A percentile compares a stretch with the other conserved stretches of the same genome.
These are phyloP conservation scores for Punctularia strigosozonata DNA, from an alignment of 768 basidiomycete species.

Conservation along the genomic window DNA sequence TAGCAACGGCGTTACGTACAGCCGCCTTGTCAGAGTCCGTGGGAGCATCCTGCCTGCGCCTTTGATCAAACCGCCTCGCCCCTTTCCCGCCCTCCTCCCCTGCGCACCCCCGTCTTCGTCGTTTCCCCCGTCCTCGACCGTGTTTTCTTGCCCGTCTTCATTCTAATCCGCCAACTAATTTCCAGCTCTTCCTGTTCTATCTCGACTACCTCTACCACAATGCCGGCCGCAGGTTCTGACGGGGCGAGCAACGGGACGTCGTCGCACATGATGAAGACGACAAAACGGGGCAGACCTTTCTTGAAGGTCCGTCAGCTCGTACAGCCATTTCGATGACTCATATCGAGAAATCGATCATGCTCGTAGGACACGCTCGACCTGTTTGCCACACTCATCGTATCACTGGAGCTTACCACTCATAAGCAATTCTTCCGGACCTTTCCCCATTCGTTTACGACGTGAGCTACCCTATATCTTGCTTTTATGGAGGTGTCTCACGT, in stretches of 20 bases:
- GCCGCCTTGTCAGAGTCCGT: too few species aligned
- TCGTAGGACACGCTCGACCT: conserved; percentile 92
- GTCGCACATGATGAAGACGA: conserved; percentile 98
- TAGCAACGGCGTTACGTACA: too few species aligned
- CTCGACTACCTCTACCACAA: conserved; percentile 16
- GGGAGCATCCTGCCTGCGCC: conserved; percentile 6
- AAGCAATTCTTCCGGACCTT: conserved; percentile 96
- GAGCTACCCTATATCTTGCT: conserved; percentile 21
- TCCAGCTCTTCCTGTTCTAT: conserved; percentile 13
- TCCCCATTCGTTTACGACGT: conserved; percentile 94
- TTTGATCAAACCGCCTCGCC: conserved; percentile 3
- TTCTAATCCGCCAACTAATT: conserved; percentile 17
- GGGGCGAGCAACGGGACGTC: conserved; percentile 43
- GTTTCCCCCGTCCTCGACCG: conserved; percentile 15
- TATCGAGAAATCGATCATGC: conserved; percentile 1
- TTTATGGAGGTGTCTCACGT: conserved; percentile 6
- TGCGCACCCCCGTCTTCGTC: conserved; percentile 6
- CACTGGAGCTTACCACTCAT: conserved; percentile 77
- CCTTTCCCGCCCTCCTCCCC: conserved; percentile 2
- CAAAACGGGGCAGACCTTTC: conserved; percentile 88
- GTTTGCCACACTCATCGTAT: conserved; percentile 93
- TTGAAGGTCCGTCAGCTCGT: conserved; percentile 54
- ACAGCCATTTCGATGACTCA: conserved; percentile 4
- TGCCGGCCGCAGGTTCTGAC: conserved; percentile 28
- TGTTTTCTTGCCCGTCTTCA: conserved; percentile 21